Evolutionary conservation across 768 basidiomycete species (phyloP).

Genomic region (Kwoniella sp.): DNA sequence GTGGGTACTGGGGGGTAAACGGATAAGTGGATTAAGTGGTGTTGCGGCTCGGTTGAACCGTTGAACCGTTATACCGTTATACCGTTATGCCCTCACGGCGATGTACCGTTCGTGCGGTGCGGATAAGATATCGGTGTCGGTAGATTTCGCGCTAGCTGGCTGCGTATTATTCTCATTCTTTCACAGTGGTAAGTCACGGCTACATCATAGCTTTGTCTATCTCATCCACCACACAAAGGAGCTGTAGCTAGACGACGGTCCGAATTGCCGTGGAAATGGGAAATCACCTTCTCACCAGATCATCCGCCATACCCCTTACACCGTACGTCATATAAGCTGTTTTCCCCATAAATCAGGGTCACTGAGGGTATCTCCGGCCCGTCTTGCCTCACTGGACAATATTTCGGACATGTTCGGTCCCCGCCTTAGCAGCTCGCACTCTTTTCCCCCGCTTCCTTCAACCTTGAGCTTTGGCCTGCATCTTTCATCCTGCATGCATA

Average conservation of each 20-base stretch:
- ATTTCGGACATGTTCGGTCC: constrained; percentile 6
- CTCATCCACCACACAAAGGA: not conserved
- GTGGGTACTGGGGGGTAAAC: too few species aligned
- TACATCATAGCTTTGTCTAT: not conserved
- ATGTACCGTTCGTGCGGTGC: too few species aligned
- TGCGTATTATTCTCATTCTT: too few species aligned
- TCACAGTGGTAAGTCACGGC: constrained; percentile 2
- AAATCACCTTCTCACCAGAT: not conserved
- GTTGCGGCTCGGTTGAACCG: not conserved
- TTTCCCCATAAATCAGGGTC: not conserved
- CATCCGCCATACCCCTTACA: not conserved
- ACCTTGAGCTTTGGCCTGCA: too few species aligned
- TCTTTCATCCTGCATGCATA: too few species aligned
- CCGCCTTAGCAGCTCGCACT: not conserved
- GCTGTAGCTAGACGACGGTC: not conserved
- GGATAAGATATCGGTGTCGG: not conserved
- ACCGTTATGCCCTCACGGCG: too few species aligned
- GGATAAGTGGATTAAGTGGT: too few species aligned
- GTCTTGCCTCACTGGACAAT: not conserved
- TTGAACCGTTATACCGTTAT: too few species aligned
- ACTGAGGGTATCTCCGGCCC: not conserved
- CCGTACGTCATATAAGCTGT: not conserved
- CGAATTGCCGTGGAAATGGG: not conserved
- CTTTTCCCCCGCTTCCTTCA: not conserved
- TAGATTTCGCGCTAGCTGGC: not conserved